Base-by-base conservation (phyloP, 768 basidiomycete species). In the Leccinum broughii region DNA sequence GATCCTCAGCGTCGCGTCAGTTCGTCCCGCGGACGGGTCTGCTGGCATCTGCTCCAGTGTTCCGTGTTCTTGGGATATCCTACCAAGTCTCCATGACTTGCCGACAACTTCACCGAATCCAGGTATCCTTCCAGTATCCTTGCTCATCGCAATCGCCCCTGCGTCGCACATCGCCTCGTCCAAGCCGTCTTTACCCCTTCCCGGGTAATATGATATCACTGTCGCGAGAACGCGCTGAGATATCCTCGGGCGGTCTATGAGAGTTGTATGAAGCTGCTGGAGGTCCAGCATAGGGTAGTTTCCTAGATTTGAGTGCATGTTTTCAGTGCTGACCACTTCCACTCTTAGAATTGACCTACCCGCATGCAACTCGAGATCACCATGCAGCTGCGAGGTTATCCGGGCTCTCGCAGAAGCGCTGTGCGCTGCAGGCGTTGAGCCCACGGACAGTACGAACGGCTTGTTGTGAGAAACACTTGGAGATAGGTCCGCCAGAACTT, bases 381-480 rank as follows among this genome's bases (percentile, higher is more conserved):
- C 88, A 59, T 85, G 78, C 37, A 92, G 77, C 55, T 76, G 65
- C 26, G 77, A 72, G 7, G 79, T 75, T 20, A 88, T 68, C 49
- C 76, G 70, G 20, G 78, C 78, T 65, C 80, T 83, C 24, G 80
- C 75, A 32, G 81, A 84, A 13, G 88, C 90, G 10, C 88, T 88
- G 68, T 93, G 90, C 0, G 92, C 93, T 3, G 92, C 87, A 2
- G 93, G 93, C 3, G 93, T 94, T n/a, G 92, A 89, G 22, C 93
- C 92, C 2, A 94, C 87, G 2, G 89, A 89, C 37, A 95, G 75
- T 2, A 91, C 81, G 65, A 90, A 93, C 6, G 83, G 80, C 39
- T 77, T 72, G 6, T 77, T 75, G 56, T 79, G 72, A 44, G 70
- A 59, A 5, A 59, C 53, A n/a, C 62, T 68, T 41, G 74, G 70